These are phyloP conservation scores for Hypholoma sublateritium DNA, from an alignment of 768 basidiomycete genomes.

Conservation along the genomic window DNA sequence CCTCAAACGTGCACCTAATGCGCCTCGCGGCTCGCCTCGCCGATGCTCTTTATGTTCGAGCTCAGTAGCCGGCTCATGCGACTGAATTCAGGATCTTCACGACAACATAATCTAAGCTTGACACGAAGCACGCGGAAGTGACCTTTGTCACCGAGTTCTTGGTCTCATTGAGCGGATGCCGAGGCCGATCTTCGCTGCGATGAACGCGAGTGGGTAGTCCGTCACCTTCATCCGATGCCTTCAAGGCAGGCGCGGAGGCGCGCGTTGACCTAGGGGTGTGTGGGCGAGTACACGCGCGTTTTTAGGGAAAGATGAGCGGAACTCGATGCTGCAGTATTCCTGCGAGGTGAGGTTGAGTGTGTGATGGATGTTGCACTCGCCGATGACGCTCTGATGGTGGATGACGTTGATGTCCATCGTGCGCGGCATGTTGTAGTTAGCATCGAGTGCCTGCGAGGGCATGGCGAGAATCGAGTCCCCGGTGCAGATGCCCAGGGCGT, in stretches of 20 bases:
- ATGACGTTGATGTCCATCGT: slow-evolving; percentile 98
- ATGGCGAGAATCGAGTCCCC: slow-evolving; percentile 98
- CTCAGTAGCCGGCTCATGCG: slow-evolving; percentile 89
- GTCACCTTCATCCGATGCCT: too few species aligned
- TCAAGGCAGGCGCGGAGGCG: slow-evolving; percentile 96
- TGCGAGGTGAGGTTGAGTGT: slow-evolving; percentile 93
- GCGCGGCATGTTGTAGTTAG: slow-evolving; percentile 98
- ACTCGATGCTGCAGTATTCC: slow-evolving; percentile 99
- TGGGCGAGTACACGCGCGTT: neutral
- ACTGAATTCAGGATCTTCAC: slow-evolving; percentile 98
- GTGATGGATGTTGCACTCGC: slow-evolving; percentile 99
- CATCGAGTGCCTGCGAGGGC: slow-evolving; percentile 94
- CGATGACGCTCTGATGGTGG: slow-evolving; percentile 93
- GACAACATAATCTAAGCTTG: slow-evolving; percentile 93
- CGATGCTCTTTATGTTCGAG: slow-evolving; percentile 98
- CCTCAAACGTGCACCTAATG: slow-evolving; percentile 96
- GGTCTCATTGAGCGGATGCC: slow-evolving; percentile 98
- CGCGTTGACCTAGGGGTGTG: slow-evolving; percentile 70
- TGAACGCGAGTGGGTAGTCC: slow-evolving; percentile 97
- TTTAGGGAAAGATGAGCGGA: slow-evolving; percentile 22
- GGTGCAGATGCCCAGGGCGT: slow-evolving; percentile 97
- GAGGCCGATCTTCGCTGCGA: slow-evolving; percentile 96
- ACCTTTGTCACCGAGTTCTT: slow-evolving; percentile 97
- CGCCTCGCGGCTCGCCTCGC: slow-evolving; percentile 99
- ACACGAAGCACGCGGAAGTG: slow-evolving; percentile 97